phyloP scores from a whole-genome alignment of 208 protist species.

The Phytomonas sp. region DNA sequence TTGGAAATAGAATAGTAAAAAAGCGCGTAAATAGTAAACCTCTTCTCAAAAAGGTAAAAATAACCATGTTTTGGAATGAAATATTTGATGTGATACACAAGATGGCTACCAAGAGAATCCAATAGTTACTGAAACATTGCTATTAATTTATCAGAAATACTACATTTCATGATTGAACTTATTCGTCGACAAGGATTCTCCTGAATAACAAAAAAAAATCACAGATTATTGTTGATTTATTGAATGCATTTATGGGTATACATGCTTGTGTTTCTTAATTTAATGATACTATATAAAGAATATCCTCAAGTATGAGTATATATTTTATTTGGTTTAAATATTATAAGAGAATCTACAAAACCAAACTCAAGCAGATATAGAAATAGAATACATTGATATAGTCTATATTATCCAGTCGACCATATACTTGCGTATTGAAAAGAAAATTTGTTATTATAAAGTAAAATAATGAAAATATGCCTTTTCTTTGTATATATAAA shows the following conservation, averaged over 20 bases:
- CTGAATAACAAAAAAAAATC: neutral
- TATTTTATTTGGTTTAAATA: neutral
- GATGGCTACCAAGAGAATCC: neutral
- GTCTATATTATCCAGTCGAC: neutral
- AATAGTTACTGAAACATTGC: neutral
- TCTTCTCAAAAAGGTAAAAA: neutral
- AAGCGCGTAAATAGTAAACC: neutral
- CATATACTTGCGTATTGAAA: constrained; percentile 1
- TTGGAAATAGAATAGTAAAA: neutral
- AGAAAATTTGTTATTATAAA: neutral
- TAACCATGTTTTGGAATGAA: neutral
- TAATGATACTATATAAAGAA: neutral
- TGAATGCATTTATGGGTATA: neutral
- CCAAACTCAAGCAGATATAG: neutral
- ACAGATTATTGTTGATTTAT: neutral
- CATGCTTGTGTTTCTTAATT: neutral
- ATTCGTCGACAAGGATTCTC: neutral
- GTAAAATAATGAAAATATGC: neutral
- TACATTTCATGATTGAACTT: neutral
- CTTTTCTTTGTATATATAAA: neutral
- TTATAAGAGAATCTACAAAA: neutral
- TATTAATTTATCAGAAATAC: neutral
- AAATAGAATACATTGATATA: neutral
- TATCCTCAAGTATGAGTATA: neutral
- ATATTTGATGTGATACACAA: neutral